Evolutionary conservation across 2,329 filamentous ascomycete genomes (phyloP).

Genomic region (Grosmannia clavigera): DNA sequence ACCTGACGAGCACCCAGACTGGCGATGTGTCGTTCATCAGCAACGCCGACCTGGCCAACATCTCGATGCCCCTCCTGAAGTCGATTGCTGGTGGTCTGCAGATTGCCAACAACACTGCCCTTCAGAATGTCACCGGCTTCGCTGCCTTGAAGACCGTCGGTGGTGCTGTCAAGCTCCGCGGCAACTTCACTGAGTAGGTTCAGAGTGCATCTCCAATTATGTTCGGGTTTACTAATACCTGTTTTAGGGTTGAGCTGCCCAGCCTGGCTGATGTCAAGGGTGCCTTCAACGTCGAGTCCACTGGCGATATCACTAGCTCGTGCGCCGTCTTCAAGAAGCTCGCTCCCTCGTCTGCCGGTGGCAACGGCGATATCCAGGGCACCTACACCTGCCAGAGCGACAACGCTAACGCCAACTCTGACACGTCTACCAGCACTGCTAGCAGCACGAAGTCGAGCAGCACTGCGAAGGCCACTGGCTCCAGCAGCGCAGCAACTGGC

Average conservation of each 20-base stretch:
- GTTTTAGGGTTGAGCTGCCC: slow-evolving; percentile 57
- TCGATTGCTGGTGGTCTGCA: slow-evolving; percentile 67
- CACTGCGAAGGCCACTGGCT: slow-evolving; percentile 16
- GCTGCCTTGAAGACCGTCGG: slow-evolving; percentile 53
- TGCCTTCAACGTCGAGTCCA: slow-evolving; percentile 57
- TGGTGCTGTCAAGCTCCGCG: slow-evolving; percentile 75
- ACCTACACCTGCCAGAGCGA: slow-evolving; percentile 36
- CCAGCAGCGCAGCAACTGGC: slow-evolving; percentile 29
- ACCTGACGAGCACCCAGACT: slow-evolving; percentile 55
- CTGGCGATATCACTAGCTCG: slow-evolving; percentile 43
- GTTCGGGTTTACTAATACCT: too few species aligned
- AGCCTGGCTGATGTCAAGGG: slow-evolving; percentile 55
- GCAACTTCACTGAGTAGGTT: slow-evolving; percentile 71
- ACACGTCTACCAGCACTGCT: slow-evolving; percentile 22
- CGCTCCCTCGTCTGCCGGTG: slow-evolving; percentile 22
- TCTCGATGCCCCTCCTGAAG: slow-evolving; percentile 59
- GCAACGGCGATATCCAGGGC: slow-evolving; percentile 33
- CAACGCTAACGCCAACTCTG: slow-evolving; percentile 40
- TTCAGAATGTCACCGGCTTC: slow-evolving; percentile 55
- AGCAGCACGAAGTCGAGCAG: slow-evolving; percentile 13
- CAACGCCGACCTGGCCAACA: slow-evolving; percentile 54
- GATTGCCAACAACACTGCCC: slow-evolving; percentile 79
- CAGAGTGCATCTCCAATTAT: too few species aligned
- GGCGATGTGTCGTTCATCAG: slow-evolving; percentile 50
- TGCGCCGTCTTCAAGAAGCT: slow-evolving; percentile 42